Base-by-base conservation (phyloP, 306 rosid species). In the Chamaecrista fasciculata region DNA sequence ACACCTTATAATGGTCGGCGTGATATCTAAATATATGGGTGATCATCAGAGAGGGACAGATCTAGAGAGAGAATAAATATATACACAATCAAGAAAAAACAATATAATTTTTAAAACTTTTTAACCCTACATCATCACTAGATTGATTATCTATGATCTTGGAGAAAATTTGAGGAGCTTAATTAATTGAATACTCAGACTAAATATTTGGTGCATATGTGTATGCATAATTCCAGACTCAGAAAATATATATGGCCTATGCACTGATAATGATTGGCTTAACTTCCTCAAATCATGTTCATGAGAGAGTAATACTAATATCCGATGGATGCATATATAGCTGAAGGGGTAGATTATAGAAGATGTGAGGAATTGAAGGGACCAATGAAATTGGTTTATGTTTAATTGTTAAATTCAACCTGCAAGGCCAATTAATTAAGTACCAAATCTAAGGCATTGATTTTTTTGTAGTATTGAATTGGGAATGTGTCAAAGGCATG, bases 401-500 rank as follows among this genome's bases (percentile, higher is more conserved):
- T 21, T 58, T 12, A 58, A 15, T 8, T 62, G 21, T 16, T n/a
- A n/a, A n/a, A n/a, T n/a, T n/a, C n/a, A n/a, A n/a, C n/a, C n/a
- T n/a, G 59, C 42, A 37, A 42, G 25, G 69, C 51, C 61, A 39
- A 31, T n/a, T n/a, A n/a, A n/a, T n/a, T n/a, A n/a, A n/a, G 64
- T 47, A 75, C 67, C 48, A 69, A 47, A 68, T 63, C 73, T n/a
- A 18, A 26, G 18, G 28, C 15, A 4, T 2, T 16, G 24, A 31
- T 58, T 58, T 58, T 58, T 58, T 52, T 6, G 62, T 28, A 51
- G 18, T 16, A 29, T 44, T n/a, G 24, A 74, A 56, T 28, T 18
- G 60, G 7, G 72, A 75, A 52, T 72, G 25, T 72, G 67, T 37
- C 34, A 36, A 55, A 55, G 72, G 72, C 66, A 75, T 79, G 82